Percentiles rank a stretch among this genome's conserved stretches.
These are phyloP conservation scores for Cystobasidium tubakii DNA, from an alignment of 768 basidiomycete species.

Conservation along the genomic window DNA sequence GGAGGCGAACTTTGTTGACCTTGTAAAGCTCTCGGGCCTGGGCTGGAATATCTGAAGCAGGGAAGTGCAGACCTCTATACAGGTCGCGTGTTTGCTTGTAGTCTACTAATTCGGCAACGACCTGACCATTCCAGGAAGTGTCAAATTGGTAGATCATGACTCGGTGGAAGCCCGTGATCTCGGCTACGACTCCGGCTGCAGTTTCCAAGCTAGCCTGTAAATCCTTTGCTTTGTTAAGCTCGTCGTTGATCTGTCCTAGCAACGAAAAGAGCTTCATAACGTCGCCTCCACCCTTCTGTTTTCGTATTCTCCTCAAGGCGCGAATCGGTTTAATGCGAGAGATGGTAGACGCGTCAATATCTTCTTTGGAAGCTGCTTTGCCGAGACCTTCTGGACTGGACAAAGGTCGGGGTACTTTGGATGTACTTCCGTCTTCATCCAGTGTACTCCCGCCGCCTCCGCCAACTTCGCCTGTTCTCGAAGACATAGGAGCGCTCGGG, in stretches of 20 bases:
- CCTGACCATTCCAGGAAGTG: slow-evolving; percentile 47
- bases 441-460: background rate
- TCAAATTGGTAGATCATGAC: slow-evolving; percentile 64
- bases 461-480: slow-evolving; percentile 1
- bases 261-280: slow-evolving; percentile 59
- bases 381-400: slow-evolving; percentile 35
- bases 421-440: slow-evolving; percentile 33
- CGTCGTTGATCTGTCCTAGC: slow-evolving; percentile 73
- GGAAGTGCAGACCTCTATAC: slow-evolving; percentile 67
- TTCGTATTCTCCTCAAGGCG: slow-evolving; percentile 63
- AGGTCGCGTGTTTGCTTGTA: slow-evolving; percentile 68
- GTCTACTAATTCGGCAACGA: slow-evolving; percentile 73
- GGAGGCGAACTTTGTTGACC: slow-evolving; percentile 68
- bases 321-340: slow-evolving; percentile 63
- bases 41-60: slow-evolving; percentile 55
- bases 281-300: slow-evolving; percentile 6
- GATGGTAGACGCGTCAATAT: slow-evolving; percentile 56
- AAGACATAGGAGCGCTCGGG: background rate
- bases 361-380: slow-evolving; percentile 40
- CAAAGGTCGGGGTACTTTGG: background rate
- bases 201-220: slow-evolving; percentile 66
- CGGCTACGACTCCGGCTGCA: slow-evolving; percentile 66
- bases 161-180: slow-evolving; percentile 73
- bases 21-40: slow-evolving; percentile 65
- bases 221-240: slow-evolving; percentile 62